These are phyloP conservation scores for Stropharia rugosoannulata DNA, from an alignment of 768 basidiomycete genomes.

Conservation along the genomic window DNA sequence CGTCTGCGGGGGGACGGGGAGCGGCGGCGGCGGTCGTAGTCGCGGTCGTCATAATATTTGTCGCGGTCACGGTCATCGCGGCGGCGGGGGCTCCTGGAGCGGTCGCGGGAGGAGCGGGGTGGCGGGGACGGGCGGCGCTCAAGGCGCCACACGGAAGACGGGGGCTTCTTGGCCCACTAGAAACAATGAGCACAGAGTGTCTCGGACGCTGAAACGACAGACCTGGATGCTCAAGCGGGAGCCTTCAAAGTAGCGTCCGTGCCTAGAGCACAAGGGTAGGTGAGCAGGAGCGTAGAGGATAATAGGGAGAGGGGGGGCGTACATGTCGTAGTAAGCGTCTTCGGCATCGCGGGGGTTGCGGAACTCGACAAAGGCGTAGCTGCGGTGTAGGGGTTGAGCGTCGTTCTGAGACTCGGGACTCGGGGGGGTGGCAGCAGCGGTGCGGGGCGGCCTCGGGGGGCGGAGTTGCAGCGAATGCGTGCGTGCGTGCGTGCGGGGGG, in stretches of 20 bases:
- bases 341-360: slow-evolving; percentile 35
- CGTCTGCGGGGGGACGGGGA: slow-evolving; percentile 28
- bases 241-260: slow-evolving; percentile 37
- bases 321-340: slow-evolving; percentile 40
- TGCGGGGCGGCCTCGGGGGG: slow-evolving; percentile 8
- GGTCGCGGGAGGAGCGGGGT: slow-evolving; percentile 22
- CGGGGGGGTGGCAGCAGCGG: slow-evolving; percentile 12
- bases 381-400: slow-evolving; percentile 34
- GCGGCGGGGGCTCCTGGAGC: slow-evolving; percentile 29
- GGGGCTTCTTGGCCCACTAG: slow-evolving; percentile 40
- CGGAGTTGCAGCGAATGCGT: not conserved
- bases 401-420: slow-evolving; percentile 20
- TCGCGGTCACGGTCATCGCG: slow-evolving; percentile 23
- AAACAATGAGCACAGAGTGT: not conserved
- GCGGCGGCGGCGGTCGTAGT: slow-evolving; percentile 18
- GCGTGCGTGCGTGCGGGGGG: slow-evolving; percentile 1
- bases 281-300: not conserved
- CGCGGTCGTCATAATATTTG: too few relatives aligned
- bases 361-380: slow-evolving; percentile 40
- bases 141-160: slow-evolving; percentile 36
- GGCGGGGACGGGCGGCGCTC: slow-evolving; percentile 29
- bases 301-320: slow-evolving; percentile 9
- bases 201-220: slow-evolving; percentile 2
- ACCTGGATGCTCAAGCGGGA: slow-evolving; percentile 36
- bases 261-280: slow-evolving; percentile 22